Evolutionary conservation across 805 yeast species (phyloP), one percentile per base, ranked within the genome.

Genomic region (Jamesozyma hellenica): DNA sequence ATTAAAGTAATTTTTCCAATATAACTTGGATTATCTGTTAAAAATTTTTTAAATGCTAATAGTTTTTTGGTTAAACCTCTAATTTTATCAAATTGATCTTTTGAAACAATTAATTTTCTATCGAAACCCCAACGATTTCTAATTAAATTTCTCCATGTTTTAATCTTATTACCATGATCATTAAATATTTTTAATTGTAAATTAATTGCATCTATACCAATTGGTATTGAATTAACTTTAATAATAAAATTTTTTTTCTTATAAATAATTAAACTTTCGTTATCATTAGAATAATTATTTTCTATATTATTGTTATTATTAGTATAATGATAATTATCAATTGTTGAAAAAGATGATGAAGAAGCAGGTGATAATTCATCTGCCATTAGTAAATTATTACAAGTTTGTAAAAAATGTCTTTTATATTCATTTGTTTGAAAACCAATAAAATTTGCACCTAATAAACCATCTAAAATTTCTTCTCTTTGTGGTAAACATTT

Each of bases 351-450:
- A n/a, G n/a, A n/a, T n/a, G n/a, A n/a, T n/a, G n/a, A n/a, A n/a
- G n/a, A n/a, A n/a, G n/a, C 37, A n/a, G 23, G 8, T 6, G 28
- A 19, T 34, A 74, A 74, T 15, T 82, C 74, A 61, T 90, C 96
- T 0, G 94, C 87, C 48, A 87, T 75, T 29, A 92, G 63, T 29
- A 92, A 67, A 39, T 95, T 69, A 49, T 82, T 84, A 53, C 95
- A 79, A 2, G 96, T 86, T 63, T 90, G 96, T 41, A 83, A 65
- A 61, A 92, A 92, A 61, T 92, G 98, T 52, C 94, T 76, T 25
- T 85, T 90, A 51, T 88, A 90, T 60, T 92, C 98, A 17, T 78
- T 78, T 11, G 90, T 87, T 60, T 92, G 98, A 66, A 92, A 88
- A 2, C 88, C 79, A 36, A 92, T 72, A 43, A 82, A 76, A 55